Percentiles rank a stretch among this genome's conserved stretches.
Conservation (phyloP, 805 yeast species). For the Saturnispora silvae region DNA sequence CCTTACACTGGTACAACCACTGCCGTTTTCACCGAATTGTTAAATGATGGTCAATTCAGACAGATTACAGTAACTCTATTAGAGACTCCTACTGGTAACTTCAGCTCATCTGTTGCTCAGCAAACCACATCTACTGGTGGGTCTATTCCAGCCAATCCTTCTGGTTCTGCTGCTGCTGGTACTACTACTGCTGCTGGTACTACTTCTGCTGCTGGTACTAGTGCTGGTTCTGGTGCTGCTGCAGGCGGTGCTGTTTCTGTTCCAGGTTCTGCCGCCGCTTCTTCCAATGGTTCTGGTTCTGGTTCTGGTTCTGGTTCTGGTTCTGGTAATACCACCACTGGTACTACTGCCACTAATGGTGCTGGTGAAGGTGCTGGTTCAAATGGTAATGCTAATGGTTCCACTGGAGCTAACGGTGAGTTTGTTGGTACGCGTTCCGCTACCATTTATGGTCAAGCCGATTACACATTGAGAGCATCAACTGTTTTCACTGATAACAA, state of each 20-base stretch:
- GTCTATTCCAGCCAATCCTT: background rate
- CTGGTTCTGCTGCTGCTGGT: background rate
- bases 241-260: background rate
- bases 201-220: background rate
- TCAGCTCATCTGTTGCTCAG: too few relatives aligned
- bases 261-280: background rate
- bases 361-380: background rate
- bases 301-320: background rate
- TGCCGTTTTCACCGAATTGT: background rate
- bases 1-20: conserved; percentile 1
- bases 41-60: conserved; percentile 1
- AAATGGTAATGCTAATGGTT: background rate
- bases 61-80: background rate
- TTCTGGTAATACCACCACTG: background rate
- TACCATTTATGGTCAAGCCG: background rate
- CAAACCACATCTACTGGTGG: too few relatives aligned
- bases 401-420: background rate
- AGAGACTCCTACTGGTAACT: conserved; percentile 3
- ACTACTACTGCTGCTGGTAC: background rate
- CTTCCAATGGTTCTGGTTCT: background rate
- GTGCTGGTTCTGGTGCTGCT: background rate
- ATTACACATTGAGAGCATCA: background rate
- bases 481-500: background rate
- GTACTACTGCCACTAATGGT: background rate
- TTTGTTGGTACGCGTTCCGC: background rate